A percentile compares a stretch with the other conserved stretches of the same genome.
These are phyloP conservation scores for Microbotryum saponariae DNA, from an alignment of 1,284 basidiomycete genomes.

Conservation along the genomic window DNA sequence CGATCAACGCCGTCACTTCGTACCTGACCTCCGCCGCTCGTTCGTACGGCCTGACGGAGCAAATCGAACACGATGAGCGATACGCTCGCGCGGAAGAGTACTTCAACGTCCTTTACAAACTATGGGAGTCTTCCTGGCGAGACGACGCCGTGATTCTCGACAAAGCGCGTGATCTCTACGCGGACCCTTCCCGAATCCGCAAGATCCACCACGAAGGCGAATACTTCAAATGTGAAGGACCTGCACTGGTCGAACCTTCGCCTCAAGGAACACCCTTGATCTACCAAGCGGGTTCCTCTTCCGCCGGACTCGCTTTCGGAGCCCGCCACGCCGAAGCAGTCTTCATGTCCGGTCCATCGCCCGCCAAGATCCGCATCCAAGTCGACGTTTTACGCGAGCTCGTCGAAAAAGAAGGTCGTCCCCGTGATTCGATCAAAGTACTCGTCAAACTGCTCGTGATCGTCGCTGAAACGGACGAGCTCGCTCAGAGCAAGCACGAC, in stretches of 20 bases:
- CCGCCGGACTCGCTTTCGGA: constrained; percentile 39
- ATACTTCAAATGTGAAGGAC: constrained; percentile 39
- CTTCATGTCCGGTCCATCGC: constrained; percentile 33
- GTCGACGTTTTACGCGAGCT: constrained; percentile 34
- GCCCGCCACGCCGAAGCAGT: constrained; percentile 42
- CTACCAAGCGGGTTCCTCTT: constrained; percentile 40
- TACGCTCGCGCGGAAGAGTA: constrained; percentile 20
- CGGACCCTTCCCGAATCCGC: constrained; percentile 36
- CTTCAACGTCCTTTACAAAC: constrained; percentile 40
- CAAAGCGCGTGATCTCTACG: constrained; percentile 32
- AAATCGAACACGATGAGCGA: constrained; percentile 33
- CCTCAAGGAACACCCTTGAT: constrained; percentile 40
- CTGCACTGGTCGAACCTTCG: constrained; percentile 40
- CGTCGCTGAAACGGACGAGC: constrained; percentile 37
- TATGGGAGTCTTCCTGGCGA: constrained; percentile 42
- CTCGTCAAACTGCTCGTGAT: constrained; percentile 38
- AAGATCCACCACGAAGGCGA: constrained; percentile 40
- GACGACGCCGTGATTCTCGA: constrained; percentile 40
- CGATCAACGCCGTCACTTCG: constrained; percentile 41
- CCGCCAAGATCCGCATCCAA: constrained; percentile 35
- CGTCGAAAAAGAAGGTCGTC: constrained; percentile 35
- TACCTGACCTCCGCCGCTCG: constrained; percentile 40
- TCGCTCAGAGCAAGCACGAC: constrained; percentile 37
- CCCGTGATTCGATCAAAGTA: constrained; percentile 38
- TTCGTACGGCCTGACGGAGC: constrained; percentile 34